Base-by-base conservation (phyloP, 2,329 filamentous ascomycete species). In the Septoria petroselini region DNA sequence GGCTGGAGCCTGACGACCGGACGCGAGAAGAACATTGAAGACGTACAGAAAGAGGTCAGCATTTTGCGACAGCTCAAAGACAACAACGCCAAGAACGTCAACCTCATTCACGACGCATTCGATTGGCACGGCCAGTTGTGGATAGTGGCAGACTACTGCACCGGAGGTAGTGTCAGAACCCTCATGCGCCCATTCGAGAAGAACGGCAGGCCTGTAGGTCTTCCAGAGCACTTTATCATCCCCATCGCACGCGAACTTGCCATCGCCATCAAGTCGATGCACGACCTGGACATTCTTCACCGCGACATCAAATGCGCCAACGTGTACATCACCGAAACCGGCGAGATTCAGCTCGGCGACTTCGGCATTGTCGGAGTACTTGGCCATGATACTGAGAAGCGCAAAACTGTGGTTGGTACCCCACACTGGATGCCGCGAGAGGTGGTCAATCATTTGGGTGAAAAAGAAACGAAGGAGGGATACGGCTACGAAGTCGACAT, bases 341-440 rank as follows among this genome's bases (percentile, higher is more conserved):
- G 88, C 19, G 74, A 81, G 21, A 85, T 93, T 6, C 88, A 93
- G 66, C 78, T 93, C 27, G 90, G 87, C 64, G 88, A 93, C 65
- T 93, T 93, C 67, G 88, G 88, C 57, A 86, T 93, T 40, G 86
- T 88, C 23, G 86, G 85, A 37, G 81, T 88, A 39, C 80, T 91
- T 49, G 86, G 91, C 34, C 84, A 86, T 58, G 78, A 83, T 47
- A 83, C 86, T 61, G 56, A 61, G 17, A 93, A 93, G 70, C 76
- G 87, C 45, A 84, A 84, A 3, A 91, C 88, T 1, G 84, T 91
- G 41, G 86, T 91, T 48, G 88, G 88, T 17, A 93, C 88, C 0
- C 84, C 85, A 2, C 83, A 91, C 68, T 93, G 87, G 85, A 91
- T 93, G 87, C 86, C 88, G 0, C 86, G 85, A 0, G 88, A 93